Percentiles rank a stretch among this genome's conserved stretches.
These are phyloP conservation scores for Blepharisma undulans DNA, from an alignment of 169 alveolate genomes.

Conservation along the genomic window DNA sequence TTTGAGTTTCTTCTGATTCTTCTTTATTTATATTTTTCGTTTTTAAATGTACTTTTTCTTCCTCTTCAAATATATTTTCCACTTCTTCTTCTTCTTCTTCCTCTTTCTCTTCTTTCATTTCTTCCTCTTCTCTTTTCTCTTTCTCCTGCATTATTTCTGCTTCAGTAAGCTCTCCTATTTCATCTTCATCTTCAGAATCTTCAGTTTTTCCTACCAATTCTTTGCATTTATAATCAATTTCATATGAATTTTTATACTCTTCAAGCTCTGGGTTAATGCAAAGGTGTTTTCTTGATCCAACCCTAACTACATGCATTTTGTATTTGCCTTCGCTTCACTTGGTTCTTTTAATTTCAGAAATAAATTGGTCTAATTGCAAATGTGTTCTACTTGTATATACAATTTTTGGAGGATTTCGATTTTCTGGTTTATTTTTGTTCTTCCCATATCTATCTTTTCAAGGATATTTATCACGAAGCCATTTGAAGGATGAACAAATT, in stretches of 20 bases:
- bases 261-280: background rate
- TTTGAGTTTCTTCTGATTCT: background rate
- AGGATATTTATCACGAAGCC: background rate
- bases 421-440: background rate
- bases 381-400: constrained; percentile 9
- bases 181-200: background rate
- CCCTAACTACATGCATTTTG: background rate
- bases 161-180: background rate
- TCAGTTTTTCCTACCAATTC: background rate
- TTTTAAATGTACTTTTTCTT: too few species aligned
- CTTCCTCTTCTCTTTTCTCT: background rate
- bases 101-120: too few species aligned
- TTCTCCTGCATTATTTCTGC: background rate
- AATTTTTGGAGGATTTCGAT: background rate
- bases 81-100: too few species aligned
- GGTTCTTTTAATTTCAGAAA: constrained; percentile 21
- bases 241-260: background rate
- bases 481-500: background rate
- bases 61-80: too few species aligned
- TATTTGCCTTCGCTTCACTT: background rate
- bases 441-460: background rate
- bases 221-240: background rate
- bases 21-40: background rate
- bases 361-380: constrained; percentile 12
- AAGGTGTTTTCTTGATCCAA: background rate